A percentile compares a stretch with the other conserved stretches of the same genome.
Evolutionary conservation across 2,329 filamentous ascomycete species (phyloP).

Genomic region (Aureobasidium vineae): DNA sequence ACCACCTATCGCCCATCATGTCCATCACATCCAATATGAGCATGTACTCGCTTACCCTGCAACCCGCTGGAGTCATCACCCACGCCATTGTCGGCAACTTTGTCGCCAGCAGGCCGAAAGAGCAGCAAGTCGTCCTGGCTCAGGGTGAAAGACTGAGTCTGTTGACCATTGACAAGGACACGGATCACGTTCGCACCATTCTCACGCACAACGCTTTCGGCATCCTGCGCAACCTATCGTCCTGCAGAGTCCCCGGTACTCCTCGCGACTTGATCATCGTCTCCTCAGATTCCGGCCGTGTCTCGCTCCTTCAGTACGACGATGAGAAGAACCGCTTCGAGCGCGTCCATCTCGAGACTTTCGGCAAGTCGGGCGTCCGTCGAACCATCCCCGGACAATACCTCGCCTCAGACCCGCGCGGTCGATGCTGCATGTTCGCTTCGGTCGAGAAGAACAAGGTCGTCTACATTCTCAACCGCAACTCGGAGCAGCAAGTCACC

Average conservation of each 20-base stretch:
- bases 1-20: constrained; percentile 25
- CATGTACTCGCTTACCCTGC: constrained; percentile 86
- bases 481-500: constrained; percentile 88
- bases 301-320: constrained; percentile 90
- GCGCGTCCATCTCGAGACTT: constrained; percentile 92
- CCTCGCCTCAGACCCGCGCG: constrained; percentile 91
- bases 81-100: constrained; percentile 95
- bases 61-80: constrained; percentile 83
- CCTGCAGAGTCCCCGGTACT: constrained; percentile 89
- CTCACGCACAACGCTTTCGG: constrained; percentile 94
- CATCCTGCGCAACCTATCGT: constrained; percentile 84
- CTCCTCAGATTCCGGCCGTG: constrained; percentile 90
- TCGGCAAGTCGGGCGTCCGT: constrained; percentile 92
- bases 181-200: constrained; percentile 71
- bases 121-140: constrained; percentile 94
- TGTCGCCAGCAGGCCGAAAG: constrained; percentile 67
- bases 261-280: constrained; percentile 97
- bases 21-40: constrained; percentile 30
- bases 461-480: constrained; percentile 96
- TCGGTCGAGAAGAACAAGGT: constrained; percentile 99
- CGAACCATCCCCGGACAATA: constrained; percentile 95
- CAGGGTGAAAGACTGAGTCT: constrained; percentile 88
- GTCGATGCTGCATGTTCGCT: constrained; percentile 89
- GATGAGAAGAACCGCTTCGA: constrained; percentile 83
- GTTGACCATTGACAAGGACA: constrained; percentile 72